Percentiles rank a stretch among this genome's conserved stretches.
These are phyloP conservation scores for Fusarium bulbicola DNA, from an alignment of 2,329 filamentous ascomycete genomes.

Conservation along the genomic window DNA sequence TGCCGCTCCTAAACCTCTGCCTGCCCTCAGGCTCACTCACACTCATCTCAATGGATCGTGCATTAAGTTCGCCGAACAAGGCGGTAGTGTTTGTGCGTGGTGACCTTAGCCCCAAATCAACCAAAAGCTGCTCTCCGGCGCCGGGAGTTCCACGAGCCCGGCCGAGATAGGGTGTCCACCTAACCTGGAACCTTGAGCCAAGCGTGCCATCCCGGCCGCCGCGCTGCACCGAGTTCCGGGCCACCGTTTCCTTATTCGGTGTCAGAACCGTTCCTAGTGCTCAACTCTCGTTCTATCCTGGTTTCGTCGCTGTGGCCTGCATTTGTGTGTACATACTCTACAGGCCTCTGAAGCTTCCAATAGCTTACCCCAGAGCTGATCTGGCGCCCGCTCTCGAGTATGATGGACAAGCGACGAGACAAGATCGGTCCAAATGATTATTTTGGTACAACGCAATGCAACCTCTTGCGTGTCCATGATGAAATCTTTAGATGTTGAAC, in stretches of 20 bases:
- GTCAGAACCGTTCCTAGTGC: conserved; percentile 37
- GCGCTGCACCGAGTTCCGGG: conserved; percentile 38
- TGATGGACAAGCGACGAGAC: conserved; percentile 5
- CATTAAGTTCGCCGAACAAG: conserved; percentile 28
- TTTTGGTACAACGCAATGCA: conserved; percentile 5
- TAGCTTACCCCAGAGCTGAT: conserved; percentile 29
- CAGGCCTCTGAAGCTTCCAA: conserved; percentile 31
- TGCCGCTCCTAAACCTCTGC: conserved; percentile 5
- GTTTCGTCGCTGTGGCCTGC: conserved; percentile 34
- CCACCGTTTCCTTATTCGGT: conserved; percentile 38
- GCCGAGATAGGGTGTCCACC: conserved; percentile 35
- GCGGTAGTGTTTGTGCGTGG: conserved; percentile 23
- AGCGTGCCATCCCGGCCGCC: conserved; percentile 36
- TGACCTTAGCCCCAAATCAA: conserved; percentile 13
- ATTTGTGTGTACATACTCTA: conserved; percentile 2
- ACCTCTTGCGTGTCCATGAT: conserved; percentile 40
- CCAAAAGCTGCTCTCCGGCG: conserved; percentile 23
- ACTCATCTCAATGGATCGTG: conserved; percentile 7
- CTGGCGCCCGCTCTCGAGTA: conserved; percentile 21
- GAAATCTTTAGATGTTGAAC: conserved; percentile 49
- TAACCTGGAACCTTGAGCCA: conserved; percentile 21
- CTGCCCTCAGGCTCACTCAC: background rate
- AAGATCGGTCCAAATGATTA: conserved; percentile 37
- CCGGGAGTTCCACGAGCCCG: conserved; percentile 29
- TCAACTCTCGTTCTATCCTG: conserved; percentile 31